Conservation (phyloP, 805 yeast species). For the Candida arabinofermentans region DNA sequence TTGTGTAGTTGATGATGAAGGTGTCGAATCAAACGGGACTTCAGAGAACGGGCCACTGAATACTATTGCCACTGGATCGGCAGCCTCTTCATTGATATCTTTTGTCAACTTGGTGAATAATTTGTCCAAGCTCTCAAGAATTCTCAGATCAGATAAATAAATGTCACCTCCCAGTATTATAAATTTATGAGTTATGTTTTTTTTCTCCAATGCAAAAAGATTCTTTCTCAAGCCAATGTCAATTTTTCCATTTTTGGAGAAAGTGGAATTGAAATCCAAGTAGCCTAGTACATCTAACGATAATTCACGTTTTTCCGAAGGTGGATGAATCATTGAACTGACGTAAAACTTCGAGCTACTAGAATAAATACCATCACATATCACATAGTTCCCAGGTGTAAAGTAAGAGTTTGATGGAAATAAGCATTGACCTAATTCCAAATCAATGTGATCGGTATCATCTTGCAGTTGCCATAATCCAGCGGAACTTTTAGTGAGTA, state of each 20-base stretch:
- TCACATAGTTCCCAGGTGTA: constrained; percentile 69
- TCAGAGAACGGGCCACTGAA: constrained; percentile 80
- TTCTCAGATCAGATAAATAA: constrained; percentile 54
- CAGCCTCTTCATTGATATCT: constrained; percentile 34
- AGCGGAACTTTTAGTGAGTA: constrained; percentile 55
- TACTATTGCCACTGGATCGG: constrained; percentile 62
- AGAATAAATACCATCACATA: constrained; percentile 83
- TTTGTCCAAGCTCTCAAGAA: constrained; percentile 62
- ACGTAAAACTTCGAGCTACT: constrained; percentile 71
- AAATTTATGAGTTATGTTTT: constrained; percentile 52
- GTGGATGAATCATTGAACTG: constrained; percentile 78
- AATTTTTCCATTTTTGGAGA: constrained; percentile 41
- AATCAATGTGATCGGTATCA: constrained; percentile 65
- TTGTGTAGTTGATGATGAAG: constrained; percentile 45
- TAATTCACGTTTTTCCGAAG: constrained; percentile 68
- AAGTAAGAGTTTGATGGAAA: constrained; percentile 64
- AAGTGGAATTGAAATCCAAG: constrained; percentile 52
- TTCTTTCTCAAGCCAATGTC: constrained; percentile 56
- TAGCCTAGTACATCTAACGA: constrained; percentile 74
- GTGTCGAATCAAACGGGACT: constrained; percentile 54
- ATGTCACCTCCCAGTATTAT: constrained; percentile 75
- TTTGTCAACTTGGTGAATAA: constrained; percentile 52
- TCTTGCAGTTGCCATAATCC: constrained; percentile 83
- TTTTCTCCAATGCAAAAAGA: constrained; percentile 53
- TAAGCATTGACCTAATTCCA: constrained; percentile 59